Evolutionary conservation across 192 early-diverging fungal genomes (phyloP), one percentile per base, ranked within the genome.

Genomic region (Backusella circina): DNA sequence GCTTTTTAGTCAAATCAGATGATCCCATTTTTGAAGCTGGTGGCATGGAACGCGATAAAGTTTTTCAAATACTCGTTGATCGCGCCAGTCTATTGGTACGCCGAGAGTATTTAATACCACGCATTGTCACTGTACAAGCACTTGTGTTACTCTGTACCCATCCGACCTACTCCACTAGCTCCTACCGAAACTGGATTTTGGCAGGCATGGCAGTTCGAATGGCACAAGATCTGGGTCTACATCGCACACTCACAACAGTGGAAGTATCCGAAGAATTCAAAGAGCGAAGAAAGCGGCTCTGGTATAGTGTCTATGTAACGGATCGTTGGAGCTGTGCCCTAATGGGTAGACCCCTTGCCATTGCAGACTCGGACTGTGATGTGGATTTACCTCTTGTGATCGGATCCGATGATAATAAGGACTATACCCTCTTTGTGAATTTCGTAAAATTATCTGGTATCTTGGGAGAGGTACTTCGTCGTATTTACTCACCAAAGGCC

Each of bases 151-250:
- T 93, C 79, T 83, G 88, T 16, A 80, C 81, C 15, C 88, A 92
- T 35, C 79, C 79, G 3, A 74, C 72, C 26, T 74, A 65, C 50
- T 33, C 75, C 15, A 44, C 65, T 1, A 71, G 41, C 10, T 44
- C 68, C 5, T 73, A 81, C 39, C 71, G 72, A 15, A 73, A 70
- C 21, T 81, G 79, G 79, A 77, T 81, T 30, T 41, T 57, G 12
- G 67, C 75, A 9, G 79, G 79, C 3, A 81, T 81, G 91, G 93
- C 92, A 23, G 90, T 89, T 26, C 79, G 91, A 50, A 91, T 93
- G 84, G 93, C 93, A 5, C 92, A 93, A 79, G 93, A 95, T 73
- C 61, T 95, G 65, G 93, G 93, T 13, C 84, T 95, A 50, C 93
- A 95, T 71, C 86, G 93, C 23, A 88, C 88, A 75, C 79, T 85